Evolutionary conservation across 176 grass and related monocot genomes (phyloP), one percentile per base, ranked within the genome.

Genomic region (Pontederia paniculata): DNA sequence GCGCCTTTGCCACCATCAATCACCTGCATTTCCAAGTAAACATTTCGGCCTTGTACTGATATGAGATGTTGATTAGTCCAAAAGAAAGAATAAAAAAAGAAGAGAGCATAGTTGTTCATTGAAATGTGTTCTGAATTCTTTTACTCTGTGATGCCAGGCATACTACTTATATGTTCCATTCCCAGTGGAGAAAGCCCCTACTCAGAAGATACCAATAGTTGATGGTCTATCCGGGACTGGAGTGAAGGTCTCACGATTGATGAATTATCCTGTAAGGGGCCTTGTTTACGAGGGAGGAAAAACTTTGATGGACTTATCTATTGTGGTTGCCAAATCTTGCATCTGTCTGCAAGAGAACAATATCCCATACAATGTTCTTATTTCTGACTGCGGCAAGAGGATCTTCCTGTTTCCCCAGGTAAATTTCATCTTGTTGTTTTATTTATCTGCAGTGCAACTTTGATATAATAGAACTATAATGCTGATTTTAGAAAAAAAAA

Each of bases 1-100:
- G 84, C 65, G 89, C 84, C 64, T 95, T 95, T 62, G 89, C 84
- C 16, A 88, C 84, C 31, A 88, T 95, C 74, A 95, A 97, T 71
- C 91, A 97, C 56, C 83, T 97, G 31, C 86, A 97, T 58, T 97
- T 97, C 84, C 86, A 97, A 82, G 91, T 89, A 75, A 41, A 10
- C 15, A 42, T 17, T 43, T 23, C 23, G 19, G 23, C 9, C n/a
- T 44, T 44, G 10, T 8, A 12, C 45, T 10, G 61, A 1, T n/a
- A n/a, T 1, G n/a, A 11, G 4, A 1, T 45, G 53, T 10, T 62
- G 9, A 11, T 45, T 15, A 18, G n/a, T n/a, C 16, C 44, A 1
- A 9, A 41, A 6, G 11, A 44, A 62, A 17, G 16, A 44, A 20
- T 10, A 41, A 45, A 17, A 16, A 44, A 20, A n/a, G 15, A 8